Percentiles rank a stretch among this genome's conserved stretches.
Evolutionary conservation across 1,284 basidiomycete genomes (phyloP).

Genomic region (Paramarasmius palmivorus): DNA sequence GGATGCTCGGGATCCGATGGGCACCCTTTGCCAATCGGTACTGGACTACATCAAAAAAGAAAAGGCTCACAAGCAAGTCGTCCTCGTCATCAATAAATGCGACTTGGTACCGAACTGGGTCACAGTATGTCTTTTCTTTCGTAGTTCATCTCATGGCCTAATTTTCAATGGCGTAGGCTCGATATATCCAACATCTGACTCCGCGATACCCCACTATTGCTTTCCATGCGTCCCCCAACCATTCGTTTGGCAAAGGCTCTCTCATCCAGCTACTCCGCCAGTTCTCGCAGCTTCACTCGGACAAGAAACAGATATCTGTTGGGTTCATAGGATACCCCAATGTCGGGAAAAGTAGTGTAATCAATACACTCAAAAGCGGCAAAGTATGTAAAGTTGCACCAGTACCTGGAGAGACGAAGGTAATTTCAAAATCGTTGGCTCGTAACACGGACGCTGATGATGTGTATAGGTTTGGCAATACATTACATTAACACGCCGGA

Average conservation of each 20-base stretch:
- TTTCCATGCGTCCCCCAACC: slow-evolving; percentile 98
- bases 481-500: slow-evolving; percentile 92
- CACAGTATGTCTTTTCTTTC: slow-evolving; percentile 66
- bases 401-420: slow-evolving; percentile 98
- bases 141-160: slow-evolving; percentile 10
- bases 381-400: slow-evolving; percentile 98
- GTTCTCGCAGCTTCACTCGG: slow-evolving; percentile 95
- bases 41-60: slow-evolving; percentile 95
- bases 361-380: slow-evolving; percentile 98
- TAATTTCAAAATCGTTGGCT: slow-evolving; percentile 26
- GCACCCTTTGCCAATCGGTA: slow-evolving; percentile 96
- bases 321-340: slow-evolving; percentile 99
- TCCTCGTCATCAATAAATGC: slow-evolving; percentile 98
- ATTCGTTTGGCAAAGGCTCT: slow-evolving; percentile 98
- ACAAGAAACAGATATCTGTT: slow-evolving; percentile 99
- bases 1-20: slow-evolving; percentile 94
- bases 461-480: slow-evolving; percentile 91
- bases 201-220: slow-evolving; percentile 95
- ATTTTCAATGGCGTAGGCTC: slow-evolving; percentile 59
- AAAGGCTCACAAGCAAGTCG: slow-evolving; percentile 96
- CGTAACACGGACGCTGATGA: neutral
- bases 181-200: slow-evolving; percentile 95
- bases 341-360: slow-evolving; percentile 96
- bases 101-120: slow-evolving; percentile 99
- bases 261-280: slow-evolving; percentile 97